Base-by-base conservation (phyloP, 768 basidiomycete species). In the Inosperma sp. region DNA sequence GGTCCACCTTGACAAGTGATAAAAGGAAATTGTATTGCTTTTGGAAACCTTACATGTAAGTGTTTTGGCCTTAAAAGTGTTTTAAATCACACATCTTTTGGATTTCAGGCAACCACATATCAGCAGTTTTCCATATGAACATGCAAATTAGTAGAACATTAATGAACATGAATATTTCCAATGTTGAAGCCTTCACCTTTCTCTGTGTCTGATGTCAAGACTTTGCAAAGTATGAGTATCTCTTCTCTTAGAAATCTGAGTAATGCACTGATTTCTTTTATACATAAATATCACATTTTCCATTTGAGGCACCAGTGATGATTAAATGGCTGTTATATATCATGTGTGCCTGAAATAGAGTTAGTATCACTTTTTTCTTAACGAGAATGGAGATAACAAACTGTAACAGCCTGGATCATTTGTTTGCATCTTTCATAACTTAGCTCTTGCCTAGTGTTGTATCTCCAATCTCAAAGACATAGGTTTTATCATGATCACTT, bases 401-500 rank as follows among this genome's bases (percentile, higher is more conserved):
- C 57, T 29, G 48, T 14, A 29, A 58, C 14, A 13, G 52, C 31
- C 27, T 58, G 57, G 8, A 58, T 49, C 36, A 42, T 30, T 9
- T 48, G 40, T 3, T 19, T 30, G 5, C 36, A 7, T 17, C 26
- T 8, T 13, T 51, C 53, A 9, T 55, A 51, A 14, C 16, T 9
- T 12, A 58, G 10, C 2, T 43, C 48, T 36, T 55, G 54, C 25
- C 50, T n/a, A 19, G 34, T 29, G 45, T 46, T 2, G 50, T 30
- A 7, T 41, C 36, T 46, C 34, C 27, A 5, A 47, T 25, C 1
- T 36, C 19, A 34, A 53, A 53, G 2, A 58, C 19, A 14, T 58
- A 52, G 2, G 53, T 25, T 29, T 53, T 42, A 23, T 54, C 53
- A 23, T 54, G 53, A 26, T 54, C 49, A 31, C 56, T 57, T 2